Percentiles rank a stretch among this genome's conserved stretches.
phyloP scores from a whole-genome alignment of 2,329 filamentous ascomycete genomes.

The Colletotrichum euphorbiae region DNA sequence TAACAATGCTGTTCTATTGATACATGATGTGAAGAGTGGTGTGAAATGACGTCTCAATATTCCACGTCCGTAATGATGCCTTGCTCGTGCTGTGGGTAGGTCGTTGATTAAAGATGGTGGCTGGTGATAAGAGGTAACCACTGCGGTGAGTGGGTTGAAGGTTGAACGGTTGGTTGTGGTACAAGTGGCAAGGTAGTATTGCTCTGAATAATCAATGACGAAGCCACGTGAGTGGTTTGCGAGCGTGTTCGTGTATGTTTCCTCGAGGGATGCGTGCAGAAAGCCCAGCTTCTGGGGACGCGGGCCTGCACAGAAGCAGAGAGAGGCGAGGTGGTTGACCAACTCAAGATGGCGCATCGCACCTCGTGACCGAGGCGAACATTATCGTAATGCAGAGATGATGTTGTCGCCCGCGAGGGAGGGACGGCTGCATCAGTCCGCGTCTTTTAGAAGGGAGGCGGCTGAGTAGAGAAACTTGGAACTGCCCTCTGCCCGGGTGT shows the following conservation, averaged over 20 bases:
- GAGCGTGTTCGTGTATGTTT: neutral
- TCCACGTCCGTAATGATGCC: slow-evolving; percentile 34
- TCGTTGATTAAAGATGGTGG: slow-evolving; percentile 37
- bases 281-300: slow-evolving; percentile 36
- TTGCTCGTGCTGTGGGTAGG: slow-evolving; percentile 36
- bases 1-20: slow-evolving; percentile 30
- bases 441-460: slow-evolving; percentile 13
- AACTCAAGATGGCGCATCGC: neutral
- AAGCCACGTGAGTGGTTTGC: slow-evolving; percentile 23
- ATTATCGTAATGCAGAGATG: slow-evolving; percentile 7
- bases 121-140: neutral
- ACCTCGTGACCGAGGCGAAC: neutral
- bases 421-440: slow-evolving; percentile 8
- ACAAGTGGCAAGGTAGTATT: slow-evolving; percentile 29
- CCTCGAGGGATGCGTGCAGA: slow-evolving; percentile 19
- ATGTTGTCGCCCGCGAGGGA: neutral
- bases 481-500: neutral
- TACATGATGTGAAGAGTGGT: slow-evolving; percentile 15
- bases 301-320: slow-evolving; percentile 36
- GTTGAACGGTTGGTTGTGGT: neutral
- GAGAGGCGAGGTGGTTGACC: neutral
- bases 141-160: neutral
- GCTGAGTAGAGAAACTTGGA: slow-evolving; percentile 11
- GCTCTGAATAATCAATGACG: slow-evolving; percentile 30
- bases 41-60: slow-evolving; percentile 26